A percentile compares a stretch with the other conserved stretches of the same genome.
phyloP scores from a whole-genome alignment of 1,139 yeast species.

The Yamadazyma conglobata region DNA sequence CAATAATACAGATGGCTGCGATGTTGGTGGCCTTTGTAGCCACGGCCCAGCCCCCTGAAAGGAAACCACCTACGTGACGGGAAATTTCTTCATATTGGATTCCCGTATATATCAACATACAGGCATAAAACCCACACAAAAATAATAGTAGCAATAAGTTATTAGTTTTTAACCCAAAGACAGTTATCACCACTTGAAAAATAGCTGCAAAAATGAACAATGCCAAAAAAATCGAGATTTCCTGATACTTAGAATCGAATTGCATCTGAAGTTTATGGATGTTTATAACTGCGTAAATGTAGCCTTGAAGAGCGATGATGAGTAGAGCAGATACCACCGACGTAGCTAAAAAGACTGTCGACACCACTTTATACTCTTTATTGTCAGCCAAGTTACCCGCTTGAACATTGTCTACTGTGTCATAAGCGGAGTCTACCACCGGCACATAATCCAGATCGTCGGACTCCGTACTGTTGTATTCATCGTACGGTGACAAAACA shows the following conservation, averaged over 20 bases:
- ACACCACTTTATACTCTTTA: slow-evolving; percentile 6
- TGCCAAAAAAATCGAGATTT: slow-evolving; percentile 28
- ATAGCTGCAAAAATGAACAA: slow-evolving; percentile 45
- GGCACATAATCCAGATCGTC: too few species aligned
- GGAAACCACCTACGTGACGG: slow-evolving; percentile 19
- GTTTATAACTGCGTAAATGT: slow-evolving; percentile 35
- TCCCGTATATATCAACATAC: slow-evolving; percentile 50
- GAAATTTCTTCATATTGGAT: slow-evolving; percentile 47
- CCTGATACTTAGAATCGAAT: slow-evolving; percentile 19
- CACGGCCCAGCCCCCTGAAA: slow-evolving; percentile 22
- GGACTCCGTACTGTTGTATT: too few species aligned
- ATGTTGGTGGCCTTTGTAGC: slow-evolving; percentile 39
- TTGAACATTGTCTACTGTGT: too few species aligned
- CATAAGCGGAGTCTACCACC: too few species aligned
- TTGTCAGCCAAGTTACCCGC: too few species aligned
- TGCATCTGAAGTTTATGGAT: slow-evolving; percentile 22
- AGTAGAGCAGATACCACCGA: slow-evolving; percentile 30
- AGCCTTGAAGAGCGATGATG: slow-evolving; percentile 28
- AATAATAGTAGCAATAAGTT: slow-evolving; percentile 42
- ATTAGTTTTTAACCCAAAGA: slow-evolving; percentile 40
- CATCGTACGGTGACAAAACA: too few species aligned
- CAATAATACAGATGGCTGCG: slow-evolving; percentile 46
- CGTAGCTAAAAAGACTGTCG: slow-evolving; percentile 22
- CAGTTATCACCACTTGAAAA: slow-evolving; percentile 38
- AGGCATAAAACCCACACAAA: slow-evolving; percentile 43